phyloP scores from a whole-genome alignment of 495 filamentous ascomycete genomes.

The Tuber umbilicatum region DNA sequence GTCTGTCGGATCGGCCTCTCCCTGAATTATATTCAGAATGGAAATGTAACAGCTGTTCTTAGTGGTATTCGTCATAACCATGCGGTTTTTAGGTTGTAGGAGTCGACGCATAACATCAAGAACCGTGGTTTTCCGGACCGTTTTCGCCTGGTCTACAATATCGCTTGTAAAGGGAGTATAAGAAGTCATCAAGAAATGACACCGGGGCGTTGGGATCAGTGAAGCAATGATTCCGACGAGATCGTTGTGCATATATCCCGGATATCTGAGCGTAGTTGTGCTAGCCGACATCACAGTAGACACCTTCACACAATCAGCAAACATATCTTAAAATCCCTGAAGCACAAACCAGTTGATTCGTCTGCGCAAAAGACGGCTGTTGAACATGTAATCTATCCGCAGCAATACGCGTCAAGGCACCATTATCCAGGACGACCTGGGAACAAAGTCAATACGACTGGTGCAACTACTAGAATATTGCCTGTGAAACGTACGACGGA shows the following conservation, averaged over 20 bases:
- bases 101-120: constrained; percentile 94
- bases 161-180: constrained; percentile 97
- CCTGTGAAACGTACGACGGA: constrained; percentile 54
- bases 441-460: constrained; percentile 27
- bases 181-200: constrained; percentile 95
- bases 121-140: constrained; percentile 94
- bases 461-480: not conserved
- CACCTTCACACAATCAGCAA: constrained; percentile 46
- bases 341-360: constrained; percentile 73
- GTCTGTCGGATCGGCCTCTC: constrained; percentile 94
- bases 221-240: constrained; percentile 94
- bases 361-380: constrained; percentile 90
- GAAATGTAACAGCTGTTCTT: constrained; percentile 99
- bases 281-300: constrained; percentile 98
- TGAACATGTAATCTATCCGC: constrained; percentile 90
- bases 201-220: constrained; percentile 89
- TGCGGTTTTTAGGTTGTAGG: constrained; percentile 95
- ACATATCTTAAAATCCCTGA: constrained; percentile 7
- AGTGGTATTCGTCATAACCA: constrained; percentile 91
- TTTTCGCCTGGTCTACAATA: constrained; percentile 91
- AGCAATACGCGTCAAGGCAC: constrained; percentile 85
- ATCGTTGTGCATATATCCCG: constrained; percentile 99
- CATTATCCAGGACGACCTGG: constrained; percentile 87
- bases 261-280: constrained; percentile 91
- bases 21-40: constrained; percentile 97